Evolutionary conservation across 2,329 filamentous ascomycete species (phyloP), one percentile per base, ranked within the genome.

Genomic region (Aureobasidium sp.): DNA sequence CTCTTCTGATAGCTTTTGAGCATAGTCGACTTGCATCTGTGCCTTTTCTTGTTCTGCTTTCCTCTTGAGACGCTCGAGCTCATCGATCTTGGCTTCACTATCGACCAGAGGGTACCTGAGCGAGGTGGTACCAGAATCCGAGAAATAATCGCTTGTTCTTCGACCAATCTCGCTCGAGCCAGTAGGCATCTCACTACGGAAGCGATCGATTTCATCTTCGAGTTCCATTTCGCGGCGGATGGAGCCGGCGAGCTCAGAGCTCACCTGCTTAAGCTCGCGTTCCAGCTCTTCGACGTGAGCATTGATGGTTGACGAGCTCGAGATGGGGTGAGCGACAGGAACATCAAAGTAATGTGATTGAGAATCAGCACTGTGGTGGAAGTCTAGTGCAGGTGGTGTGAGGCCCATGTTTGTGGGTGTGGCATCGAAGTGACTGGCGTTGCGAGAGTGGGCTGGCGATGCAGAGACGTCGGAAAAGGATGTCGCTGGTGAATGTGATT

Each of bases 131-230:
- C 93, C 93, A 5, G 90, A 95, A 68, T 98, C 93, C 2, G 93
- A 98, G 68, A 93, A 98, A 72, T 98, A 97, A 71, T 98, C 93
- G 71, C 93, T 97, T 8, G 88, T 94, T 56, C 91, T 81, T 66
- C 86, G 85, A 58, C 80, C 83, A 24, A 78, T 65, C n/a, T 75
- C 69, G n/a, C 63, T 61, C 22, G 59, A 56, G 62, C 60, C 74
- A 65, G 68, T 76, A 64, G 69, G 82, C 77, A 68, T 76, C 64
- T 96, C 90, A n/a, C 82, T 74, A 67, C 96, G 90, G 61, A 95
- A 73, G 55, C 86, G 79, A 60, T 98, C 93, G 0, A 97, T 84
- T 41, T 97, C 77, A 68, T 98, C 93, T 69, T 98, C 93, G 27
- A 98, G 72, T 62, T 98, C 93, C 80, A 98, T 91, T 73, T 98